phyloP scores from a whole-genome alignment of 2,329 filamentous ascomycete genomes.

The Botrytis byssoidea region DNA sequence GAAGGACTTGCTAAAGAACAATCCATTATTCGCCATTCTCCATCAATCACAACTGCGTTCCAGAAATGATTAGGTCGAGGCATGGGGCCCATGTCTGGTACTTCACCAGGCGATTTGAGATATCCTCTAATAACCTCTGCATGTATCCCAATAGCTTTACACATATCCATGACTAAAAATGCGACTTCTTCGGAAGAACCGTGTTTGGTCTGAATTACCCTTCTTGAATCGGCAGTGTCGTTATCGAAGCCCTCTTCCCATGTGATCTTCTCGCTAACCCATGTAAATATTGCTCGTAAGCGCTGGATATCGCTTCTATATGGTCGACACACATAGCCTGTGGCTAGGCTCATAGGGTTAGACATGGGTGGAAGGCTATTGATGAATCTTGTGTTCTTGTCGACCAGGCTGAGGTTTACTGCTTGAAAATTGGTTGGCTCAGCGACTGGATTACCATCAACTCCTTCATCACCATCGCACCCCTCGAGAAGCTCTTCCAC shows the following conservation, averaged over 20 bases:
- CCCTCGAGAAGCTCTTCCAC: constrained; percentile 84
- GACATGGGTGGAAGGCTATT: constrained; percentile 78
- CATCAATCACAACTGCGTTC: constrained; percentile 91
- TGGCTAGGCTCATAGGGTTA: constrained; percentile 78
- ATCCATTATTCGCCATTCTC: constrained; percentile 95
- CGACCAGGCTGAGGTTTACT: constrained; percentile 81
- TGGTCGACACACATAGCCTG: constrained; percentile 88
- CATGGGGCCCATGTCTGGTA: constrained; percentile 74
- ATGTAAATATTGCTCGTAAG: constrained; percentile 91
- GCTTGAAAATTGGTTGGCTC: constrained; percentile 78
- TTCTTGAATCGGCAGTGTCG: constrained; percentile 69
- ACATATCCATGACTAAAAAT: constrained; percentile 88
- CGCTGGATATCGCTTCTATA: constrained; percentile 93
- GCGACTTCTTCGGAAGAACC: constrained; percentile 90
- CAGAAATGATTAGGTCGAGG: constrained; percentile 96
- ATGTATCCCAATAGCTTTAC: constrained; percentile 79
- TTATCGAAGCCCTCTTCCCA: constrained; percentile 96
- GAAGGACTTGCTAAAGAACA: constrained; percentile 89
- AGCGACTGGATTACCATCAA: constrained; percentile 77
- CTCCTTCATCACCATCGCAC: constrained; percentile 85
- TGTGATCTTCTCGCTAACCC: constrained; percentile 89
- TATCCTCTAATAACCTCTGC: constrained; percentile 87
- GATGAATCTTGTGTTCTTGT: constrained; percentile 93
- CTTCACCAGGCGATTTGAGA: constrained; percentile 84
- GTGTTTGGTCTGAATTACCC: constrained; percentile 79